These are phyloP conservation scores for Vachellia collinsii DNA, from an alignment of 306 rosid species.

Conservation along the genomic window DNA sequence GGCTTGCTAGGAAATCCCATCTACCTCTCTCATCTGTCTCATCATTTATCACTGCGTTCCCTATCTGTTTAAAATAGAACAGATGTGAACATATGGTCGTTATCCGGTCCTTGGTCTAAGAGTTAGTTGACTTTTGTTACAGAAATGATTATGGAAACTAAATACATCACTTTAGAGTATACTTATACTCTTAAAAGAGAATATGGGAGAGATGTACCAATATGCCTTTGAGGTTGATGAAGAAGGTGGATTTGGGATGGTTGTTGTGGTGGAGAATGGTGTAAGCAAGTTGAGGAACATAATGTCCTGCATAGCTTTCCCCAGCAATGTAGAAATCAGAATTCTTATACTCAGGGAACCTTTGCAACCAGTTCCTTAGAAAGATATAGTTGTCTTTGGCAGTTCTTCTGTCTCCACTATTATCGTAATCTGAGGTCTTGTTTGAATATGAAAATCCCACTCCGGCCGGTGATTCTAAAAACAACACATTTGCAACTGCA, in stretches of 20 bases:
- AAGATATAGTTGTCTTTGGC: conserved; percentile 69
- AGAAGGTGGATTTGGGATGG: conserved; percentile 44
- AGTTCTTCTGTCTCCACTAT: conserved; percentile 68
- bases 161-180: too few relatives aligned
- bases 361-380: conserved; percentile 83
- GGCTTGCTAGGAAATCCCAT: conserved; percentile 46
- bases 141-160: too few relatives aligned
- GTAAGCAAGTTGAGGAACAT: conserved; percentile 93
- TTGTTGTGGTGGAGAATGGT: conserved; percentile 67
- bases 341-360: conserved; percentile 78
- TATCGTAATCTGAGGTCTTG: conserved; percentile 62
- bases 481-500: conserved; percentile 84
- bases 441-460: conserved; percentile 97
- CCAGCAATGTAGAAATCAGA: conserved; percentile 82
- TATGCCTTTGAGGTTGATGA: conserved; percentile 87
- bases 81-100: too few relatives aligned
- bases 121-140: too few relatives aligned
- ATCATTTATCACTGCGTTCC: conserved; percentile 55
- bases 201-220: conserved; percentile 48
- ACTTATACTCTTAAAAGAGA: too few relatives aligned
- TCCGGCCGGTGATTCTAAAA: conserved; percentile 87
- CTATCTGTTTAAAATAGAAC: conserved; percentile 31
- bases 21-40: conserved; percentile 34
- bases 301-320: conserved; percentile 95
- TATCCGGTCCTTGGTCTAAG: too few relatives aligned